Evolutionary conservation across 73 alveolate genomes (phyloP), one percentile per base, ranked within the genome.

Genomic region (Stentor coeruleus): DNA sequence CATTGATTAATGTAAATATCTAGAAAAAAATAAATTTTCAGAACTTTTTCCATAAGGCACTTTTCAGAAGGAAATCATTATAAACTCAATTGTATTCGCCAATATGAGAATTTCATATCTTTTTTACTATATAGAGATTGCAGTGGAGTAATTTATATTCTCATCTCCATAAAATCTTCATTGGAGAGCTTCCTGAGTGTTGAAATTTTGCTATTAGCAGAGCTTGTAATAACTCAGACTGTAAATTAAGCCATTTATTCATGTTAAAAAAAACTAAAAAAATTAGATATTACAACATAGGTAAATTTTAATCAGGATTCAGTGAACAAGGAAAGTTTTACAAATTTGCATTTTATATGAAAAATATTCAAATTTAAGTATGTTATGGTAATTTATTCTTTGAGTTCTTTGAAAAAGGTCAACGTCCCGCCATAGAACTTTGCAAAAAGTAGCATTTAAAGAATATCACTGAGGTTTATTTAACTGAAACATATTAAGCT

Each of bases 261-360:
- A 31, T 28, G 37, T 28, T 20, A 20, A 49, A 49, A 20, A 40
- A 66, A 31, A 20, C 11, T 11, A 66, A 66, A 33, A 40, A 66
- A 66, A 28, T 37, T 31, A 33, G 20, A 28, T 66, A 66, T 31
- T 66, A 26, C 2, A 66, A 66, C 11, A 66, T 66, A 40, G 79
- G 66, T 49, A 20, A 49, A 20, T 6, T 49, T 49, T 49, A 49
- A 20, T 11, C 66, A 49, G 66, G 79, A 26, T 66, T 66, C 33
- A 28, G 79, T 66, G 79, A 66, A 31, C 79, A 66, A 33, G 79
- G 79, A 1, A 66, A 66, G 79, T 66, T 66, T 33, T 66, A 40
- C 79, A 66, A 66, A 33, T 66, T 66, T 2, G 33, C n/a, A 66
- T 40, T 28, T 31, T n/a, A n/a, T n/a, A n/a, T n/a, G n/a, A n/a